Conservation (phyloP, 2,329 filamentous ascomycete species). For the Chrysoporthe puriensis region DNA sequence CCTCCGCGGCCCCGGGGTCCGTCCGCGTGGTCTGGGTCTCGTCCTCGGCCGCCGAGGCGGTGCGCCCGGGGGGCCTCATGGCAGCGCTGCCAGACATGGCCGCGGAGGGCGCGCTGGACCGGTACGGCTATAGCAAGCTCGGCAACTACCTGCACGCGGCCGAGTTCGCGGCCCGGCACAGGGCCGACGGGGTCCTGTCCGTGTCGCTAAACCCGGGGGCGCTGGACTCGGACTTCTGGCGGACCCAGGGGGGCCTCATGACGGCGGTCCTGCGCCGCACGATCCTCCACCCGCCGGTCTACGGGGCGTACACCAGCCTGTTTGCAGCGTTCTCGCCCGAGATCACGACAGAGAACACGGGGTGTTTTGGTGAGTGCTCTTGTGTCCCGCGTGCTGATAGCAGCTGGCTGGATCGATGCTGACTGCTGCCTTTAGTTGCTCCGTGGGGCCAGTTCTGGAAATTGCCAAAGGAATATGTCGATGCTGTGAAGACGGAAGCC, state of each 20-base stretch:
- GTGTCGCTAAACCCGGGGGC: conserved; percentile 37
- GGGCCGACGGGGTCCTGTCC: conserved; percentile 34
- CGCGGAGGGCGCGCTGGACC: conserved; percentile 30
- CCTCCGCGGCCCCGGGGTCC: neutral
- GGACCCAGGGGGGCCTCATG: conserved; percentile 18
- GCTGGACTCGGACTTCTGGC: conserved; percentile 34
- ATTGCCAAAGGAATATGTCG: conserved; percentile 37
- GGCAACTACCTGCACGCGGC: conserved; percentile 33
- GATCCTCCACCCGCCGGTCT: conserved; percentile 31
- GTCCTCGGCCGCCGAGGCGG: conserved; percentile 15
- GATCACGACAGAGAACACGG: conserved; percentile 36
- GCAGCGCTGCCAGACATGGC: neutral
- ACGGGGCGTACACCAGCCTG: conserved; percentile 45
- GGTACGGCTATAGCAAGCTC: conserved; percentile 36
- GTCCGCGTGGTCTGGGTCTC: conserved; percentile 18
- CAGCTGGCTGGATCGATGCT: neutral
- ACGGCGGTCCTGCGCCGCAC: conserved; percentile 16
- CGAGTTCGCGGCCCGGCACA: conserved; percentile 34
- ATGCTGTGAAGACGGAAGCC: conserved; percentile 36
- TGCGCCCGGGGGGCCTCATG: conserved; percentile 9
- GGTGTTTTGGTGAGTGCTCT: conserved; percentile 31
- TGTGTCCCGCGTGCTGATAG: no score
- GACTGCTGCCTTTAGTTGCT: conserved; percentile 33
- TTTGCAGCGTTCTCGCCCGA: conserved; percentile 43
- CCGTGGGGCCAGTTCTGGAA: conserved; percentile 44